Percentiles rank a stretch among this genome's conserved stretches.
Evolutionary conservation across 1,284 basidiomycete genomes (phyloP).

Genomic region (Melampsora americana): DNA sequence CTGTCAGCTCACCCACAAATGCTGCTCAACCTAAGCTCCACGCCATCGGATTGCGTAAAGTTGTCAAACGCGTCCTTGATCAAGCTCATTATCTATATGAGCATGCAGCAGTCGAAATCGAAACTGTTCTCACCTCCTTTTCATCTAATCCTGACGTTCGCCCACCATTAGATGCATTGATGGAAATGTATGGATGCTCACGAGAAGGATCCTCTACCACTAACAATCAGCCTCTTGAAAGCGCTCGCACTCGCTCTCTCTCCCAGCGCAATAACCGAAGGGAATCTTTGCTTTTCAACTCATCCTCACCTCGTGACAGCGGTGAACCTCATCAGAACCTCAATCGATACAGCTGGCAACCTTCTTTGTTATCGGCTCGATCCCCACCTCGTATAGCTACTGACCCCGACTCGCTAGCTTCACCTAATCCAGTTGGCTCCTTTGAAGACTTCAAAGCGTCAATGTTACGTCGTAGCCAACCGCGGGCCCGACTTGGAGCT

Average conservation of each 20-base stretch:
- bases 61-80: constrained; percentile 24
- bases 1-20: neutral
- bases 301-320: neutral
- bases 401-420: neutral
- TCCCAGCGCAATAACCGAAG: neutral
- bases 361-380: neutral
- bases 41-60: constrained; percentile 24
- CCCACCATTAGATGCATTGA: constrained; percentile 7
- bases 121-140: constrained; percentile 12
- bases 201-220: constrained; percentile 5
- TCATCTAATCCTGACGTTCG: neutral
- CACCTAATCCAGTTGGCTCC: neutral
- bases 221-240: neutral
- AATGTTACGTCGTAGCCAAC: neutral
- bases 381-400: neutral
- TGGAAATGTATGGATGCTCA: constrained; percentile 43
- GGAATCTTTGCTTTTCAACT: neutral
- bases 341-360: neutral
- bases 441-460: constrained; percentile 4
- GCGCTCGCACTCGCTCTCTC: constrained; percentile 7
- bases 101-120: constrained; percentile 17
- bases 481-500: neutral
- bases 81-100: constrained; percentile 28
- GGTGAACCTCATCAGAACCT: neutral
- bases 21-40: neutral